Percentiles rank a stretch among this genome's conserved stretches.
These are phyloP conservation scores for Thraustotheca clavata DNA, from an alignment of 352 stramenopile species.

Conservation along the genomic window DNA sequence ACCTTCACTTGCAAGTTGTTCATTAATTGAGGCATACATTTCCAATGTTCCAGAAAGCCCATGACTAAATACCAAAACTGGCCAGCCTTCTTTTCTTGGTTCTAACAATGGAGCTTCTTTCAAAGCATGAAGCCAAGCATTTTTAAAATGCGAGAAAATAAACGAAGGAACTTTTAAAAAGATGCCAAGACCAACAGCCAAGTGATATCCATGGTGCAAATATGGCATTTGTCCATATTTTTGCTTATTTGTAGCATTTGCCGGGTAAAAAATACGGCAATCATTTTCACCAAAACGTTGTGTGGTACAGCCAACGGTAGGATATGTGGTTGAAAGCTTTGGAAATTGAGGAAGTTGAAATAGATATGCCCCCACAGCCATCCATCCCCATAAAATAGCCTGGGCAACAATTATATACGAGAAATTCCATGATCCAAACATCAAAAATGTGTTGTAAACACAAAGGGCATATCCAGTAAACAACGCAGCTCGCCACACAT, in stretches of 20 bases:
- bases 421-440: neutral
- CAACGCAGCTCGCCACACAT: slow-evolving; percentile 2
- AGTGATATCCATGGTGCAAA: slow-evolving; percentile 44
- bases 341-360: slow-evolving; percentile 17
- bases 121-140: slow-evolving; percentile 37
- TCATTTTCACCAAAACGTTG: slow-evolving; percentile 39
- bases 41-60: slow-evolving; percentile 47
- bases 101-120: slow-evolving; percentile 31
- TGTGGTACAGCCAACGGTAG: slow-evolving; percentile 30
- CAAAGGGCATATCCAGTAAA: neutral
- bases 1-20: slow-evolving; percentile 58
- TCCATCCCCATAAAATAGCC: neutral
- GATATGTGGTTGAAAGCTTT: neutral
- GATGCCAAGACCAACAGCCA: slow-evolving; percentile 37
- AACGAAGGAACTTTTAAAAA: slow-evolving; percentile 42
- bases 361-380: neutral
- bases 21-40: slow-evolving; percentile 49
- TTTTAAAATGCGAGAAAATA: slow-evolving; percentile 46
- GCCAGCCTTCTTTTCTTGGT: slow-evolving; percentile 29
- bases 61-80: slow-evolving; percentile 54
- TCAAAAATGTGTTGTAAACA: neutral
- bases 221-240: slow-evolving; percentile 24
- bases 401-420: neutral
- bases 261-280: slow-evolving; percentile 56
- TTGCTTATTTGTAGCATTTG: slow-evolving; percentile 1